Evolutionary conservation across 495 filamentous ascomycete genomes (phyloP), one percentile per base, ranked within the genome.

Genomic region (Lentithecium fluviatile): DNA sequence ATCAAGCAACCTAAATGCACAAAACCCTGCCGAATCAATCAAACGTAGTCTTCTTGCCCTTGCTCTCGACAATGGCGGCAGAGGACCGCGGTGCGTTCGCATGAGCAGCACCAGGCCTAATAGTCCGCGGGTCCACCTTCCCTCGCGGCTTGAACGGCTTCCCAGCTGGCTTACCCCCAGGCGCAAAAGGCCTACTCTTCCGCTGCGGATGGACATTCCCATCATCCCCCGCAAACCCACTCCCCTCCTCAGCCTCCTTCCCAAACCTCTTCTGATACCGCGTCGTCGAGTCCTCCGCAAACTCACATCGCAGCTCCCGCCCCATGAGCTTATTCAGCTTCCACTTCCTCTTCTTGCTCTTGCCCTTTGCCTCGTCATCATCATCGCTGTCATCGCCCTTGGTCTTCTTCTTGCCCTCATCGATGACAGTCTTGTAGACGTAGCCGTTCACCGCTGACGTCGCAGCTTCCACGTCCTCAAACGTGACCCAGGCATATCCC

Each of bases 251-350:
- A 6, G 73, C 74, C 43, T 86, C 87, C 73, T 89, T 91, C 46
- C 90, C 88, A 73, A 88, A 97, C 10, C 94, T 84, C 77, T 97
- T 97, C 76, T 90, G 89, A 73, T 99, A 97, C 43, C 94, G 77
- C 24, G 83, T 82, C 53, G 85, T 81, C 40, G 91, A 83, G 70
- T 95, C 93, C 76, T 99, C 93, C 8, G 95, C 94, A 68, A 91
- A 89, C 71, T 99, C 94, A 77, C 92, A 88, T 64, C 90, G 85
- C 69, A 99, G 77, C 48, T 82, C 80, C 15, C 95, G 82, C 17
- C 93, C 88, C 45, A 86, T 76, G 24, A 95, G 78, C 52, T 82
- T 80, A 71, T 96, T 95, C 51, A 95, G 82, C 84, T 86, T 93
- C 77, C 88, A 84, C 74, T 89, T 91, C 56, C 81, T 75, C 60